A percentile compares a stretch with the other conserved stretches of the same genome.
phyloP scores from a whole-genome alignment of 345 rosid genomes.

The Lenwebbia sp. region DNA sequence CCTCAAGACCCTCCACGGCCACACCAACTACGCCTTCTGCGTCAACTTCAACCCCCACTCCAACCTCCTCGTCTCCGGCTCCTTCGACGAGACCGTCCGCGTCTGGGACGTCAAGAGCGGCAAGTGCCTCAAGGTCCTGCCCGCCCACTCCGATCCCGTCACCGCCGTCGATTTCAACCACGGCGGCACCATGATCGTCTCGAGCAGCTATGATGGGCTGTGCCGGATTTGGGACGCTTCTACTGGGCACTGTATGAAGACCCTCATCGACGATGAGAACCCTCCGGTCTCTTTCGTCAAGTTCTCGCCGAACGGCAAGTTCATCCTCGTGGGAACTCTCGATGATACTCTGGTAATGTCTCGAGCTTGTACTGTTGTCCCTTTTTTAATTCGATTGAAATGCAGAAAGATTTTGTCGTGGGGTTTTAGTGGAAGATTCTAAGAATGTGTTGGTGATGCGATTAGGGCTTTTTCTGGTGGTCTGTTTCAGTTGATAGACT shows the following conservation, averaged over 20 bases:
- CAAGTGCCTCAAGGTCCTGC: conserved; percentile 81
- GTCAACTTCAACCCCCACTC: conserved; percentile 81
- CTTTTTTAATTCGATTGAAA: background rate
- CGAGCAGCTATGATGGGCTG: conserved; percentile 89
- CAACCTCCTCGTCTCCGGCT: conserved; percentile 86
- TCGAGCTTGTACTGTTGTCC: background rate
- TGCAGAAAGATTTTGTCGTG: background rate
- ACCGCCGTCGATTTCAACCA: conserved; percentile 83
- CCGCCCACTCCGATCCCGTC: conserved; percentile 91
- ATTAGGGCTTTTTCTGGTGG: background rate
- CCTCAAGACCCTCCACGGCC: conserved; percentile 62
- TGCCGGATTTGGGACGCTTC: conserved; percentile 89
- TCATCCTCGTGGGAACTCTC: conserved; percentile 80
- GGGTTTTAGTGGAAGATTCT: background rate
- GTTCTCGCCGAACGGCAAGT: conserved; percentile 92
- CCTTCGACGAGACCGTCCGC: conserved; percentile 88
- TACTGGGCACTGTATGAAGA: conserved; percentile 82
- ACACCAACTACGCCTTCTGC: conserved; percentile 78
- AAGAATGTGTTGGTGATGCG: background rate
- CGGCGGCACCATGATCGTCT: conserved; percentile 73
- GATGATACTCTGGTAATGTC: conserved; percentile 69
- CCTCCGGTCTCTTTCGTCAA: conserved; percentile 85
- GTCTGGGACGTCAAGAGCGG: conserved; percentile 88
- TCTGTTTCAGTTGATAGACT: background rate
- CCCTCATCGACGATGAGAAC: conserved; percentile 82